These are phyloP conservation scores for Didymella keratinophila DNA, from an alignment of 2,329 filamentous ascomycete species.

Conservation along the genomic window DNA sequence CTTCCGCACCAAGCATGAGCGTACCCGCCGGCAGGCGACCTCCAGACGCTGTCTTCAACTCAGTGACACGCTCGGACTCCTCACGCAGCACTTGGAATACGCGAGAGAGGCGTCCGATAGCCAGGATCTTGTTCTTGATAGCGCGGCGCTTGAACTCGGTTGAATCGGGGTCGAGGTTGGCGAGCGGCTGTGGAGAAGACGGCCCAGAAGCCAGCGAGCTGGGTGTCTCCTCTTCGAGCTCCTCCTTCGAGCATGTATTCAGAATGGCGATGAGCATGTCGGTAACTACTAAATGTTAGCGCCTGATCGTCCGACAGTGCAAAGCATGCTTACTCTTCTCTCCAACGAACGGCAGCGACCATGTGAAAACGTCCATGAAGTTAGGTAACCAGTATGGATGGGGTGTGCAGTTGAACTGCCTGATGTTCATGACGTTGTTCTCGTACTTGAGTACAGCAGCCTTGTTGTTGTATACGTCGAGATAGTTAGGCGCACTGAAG, in stretches of 20 bases:
- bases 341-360: conserved; percentile 97
- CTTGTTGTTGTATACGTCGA: conserved; percentile 99
- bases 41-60: conserved; percentile 95
- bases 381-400: conserved; percentile 99
- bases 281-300: conserved; percentile 64
- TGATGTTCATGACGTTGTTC: conserved; percentile 99
- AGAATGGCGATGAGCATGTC: conserved; percentile 99
- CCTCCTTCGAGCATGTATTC: conserved; percentile 97
- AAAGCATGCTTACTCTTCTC: conserved; percentile 70
- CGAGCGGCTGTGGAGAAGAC: conserved; percentile 72
- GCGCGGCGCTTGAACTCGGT: conserved; percentile 93
- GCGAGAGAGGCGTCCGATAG: conserved; percentile 93
- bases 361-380: conserved; percentile 99
- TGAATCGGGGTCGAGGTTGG: conserved; percentile 75
- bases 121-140: conserved; percentile 99
- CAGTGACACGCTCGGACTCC: conserved; percentile 94
- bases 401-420: conserved; percentile 99
- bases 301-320: background rate
- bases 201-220: conserved; percentile 75
- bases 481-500: conserved; percentile 97
- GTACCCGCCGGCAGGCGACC: conserved; percentile 93
- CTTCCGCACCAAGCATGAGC: conserved; percentile 96
- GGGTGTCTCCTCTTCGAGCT: conserved; percentile 88
- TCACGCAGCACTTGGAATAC: conserved; percentile 98
- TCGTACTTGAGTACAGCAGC: conserved; percentile 98